A percentile compares a stretch with the other conserved stretches of the same genome.
Conservation (phyloP, 495 filamentous ascomycete species). For the Parathielavia appendiculata region DNA sequence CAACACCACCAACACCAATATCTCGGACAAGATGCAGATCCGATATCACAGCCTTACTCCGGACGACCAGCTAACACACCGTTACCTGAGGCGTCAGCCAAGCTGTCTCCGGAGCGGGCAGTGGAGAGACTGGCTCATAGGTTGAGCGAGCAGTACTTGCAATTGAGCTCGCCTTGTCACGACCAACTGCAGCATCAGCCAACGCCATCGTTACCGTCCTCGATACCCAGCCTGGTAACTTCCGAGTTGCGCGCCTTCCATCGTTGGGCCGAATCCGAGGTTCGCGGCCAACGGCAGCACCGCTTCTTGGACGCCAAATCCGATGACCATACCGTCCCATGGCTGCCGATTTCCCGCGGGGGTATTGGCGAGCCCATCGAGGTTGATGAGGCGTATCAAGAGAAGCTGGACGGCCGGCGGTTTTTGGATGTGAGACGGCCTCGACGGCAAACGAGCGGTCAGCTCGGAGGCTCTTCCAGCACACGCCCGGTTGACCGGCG, state of each 20-base stretch:
- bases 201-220: not conserved
- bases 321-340: not conserved
- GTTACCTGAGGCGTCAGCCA: not conserved
- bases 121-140: slow-evolving; percentile 33
- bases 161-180: not conserved
- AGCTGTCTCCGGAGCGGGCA: not conserved
- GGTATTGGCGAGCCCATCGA: slow-evolving; percentile 10
- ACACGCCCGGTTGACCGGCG: slow-evolving; percentile 20
- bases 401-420: slow-evolving; percentile 1
- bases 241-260: not conserved
- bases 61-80: not conserved
- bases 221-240: not conserved
- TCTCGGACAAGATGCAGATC: not conserved
- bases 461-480: slow-evolving; percentile 18
- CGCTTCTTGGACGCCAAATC: not conserved
- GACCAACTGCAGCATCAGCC: not conserved
- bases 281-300: not conserved
- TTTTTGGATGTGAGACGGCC: slow-evolving; percentile 8
- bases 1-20: slow-evolving; percentile 2
- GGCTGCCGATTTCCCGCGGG: not conserved
- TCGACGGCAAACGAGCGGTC: slow-evolving; percentile 19
- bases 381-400: slow-evolving; percentile 7
- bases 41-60: not conserved
- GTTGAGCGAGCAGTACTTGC: slow-evolving; percentile 36
- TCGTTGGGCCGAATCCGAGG: not conserved